These are phyloP conservation scores for Uronychia setigera DNA, from an alignment of 73 alveolate species.

Conservation along the genomic window DNA sequence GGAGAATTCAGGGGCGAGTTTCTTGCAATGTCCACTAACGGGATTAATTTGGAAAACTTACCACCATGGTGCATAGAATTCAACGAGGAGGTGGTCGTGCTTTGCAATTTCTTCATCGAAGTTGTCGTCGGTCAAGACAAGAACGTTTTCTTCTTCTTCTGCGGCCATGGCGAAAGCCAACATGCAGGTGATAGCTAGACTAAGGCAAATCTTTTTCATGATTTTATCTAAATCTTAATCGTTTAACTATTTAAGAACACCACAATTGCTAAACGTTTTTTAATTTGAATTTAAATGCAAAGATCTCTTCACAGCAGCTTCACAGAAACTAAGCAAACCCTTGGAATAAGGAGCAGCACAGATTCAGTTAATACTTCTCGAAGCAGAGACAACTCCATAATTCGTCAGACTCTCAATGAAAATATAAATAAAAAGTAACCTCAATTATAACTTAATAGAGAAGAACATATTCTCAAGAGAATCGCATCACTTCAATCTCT, in stretches of 20 bases:
- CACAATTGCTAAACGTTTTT: background rate
- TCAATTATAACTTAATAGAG: background rate
- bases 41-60: background rate
- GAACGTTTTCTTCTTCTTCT: slow-evolving; percentile 63
- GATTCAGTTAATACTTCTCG: background rate
- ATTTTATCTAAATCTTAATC: slow-evolving; percentile 5
- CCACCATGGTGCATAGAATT: slow-evolving; percentile 86
- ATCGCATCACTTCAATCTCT: background rate
- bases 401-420: background rate
- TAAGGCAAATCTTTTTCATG: slow-evolving; percentile 47
- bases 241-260: background rate
- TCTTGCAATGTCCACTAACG: slow-evolving; percentile 91
- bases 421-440: background rate
- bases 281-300: background rate
- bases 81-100: slow-evolving; percentile 61
- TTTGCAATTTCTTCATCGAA: slow-evolving; percentile 62
- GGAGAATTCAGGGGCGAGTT: slow-evolving; percentile 96
- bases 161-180: slow-evolving; percentile 26
- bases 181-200: slow-evolving; percentile 15
- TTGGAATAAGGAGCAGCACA: background rate
- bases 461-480: background rate
- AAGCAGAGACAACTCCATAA: background rate
- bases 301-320: background rate
- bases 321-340: background rate
- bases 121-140: slow-evolving; percentile 72